Conservation (phyloP, 805 yeast species). For the Starmerella asiatica region DNA sequence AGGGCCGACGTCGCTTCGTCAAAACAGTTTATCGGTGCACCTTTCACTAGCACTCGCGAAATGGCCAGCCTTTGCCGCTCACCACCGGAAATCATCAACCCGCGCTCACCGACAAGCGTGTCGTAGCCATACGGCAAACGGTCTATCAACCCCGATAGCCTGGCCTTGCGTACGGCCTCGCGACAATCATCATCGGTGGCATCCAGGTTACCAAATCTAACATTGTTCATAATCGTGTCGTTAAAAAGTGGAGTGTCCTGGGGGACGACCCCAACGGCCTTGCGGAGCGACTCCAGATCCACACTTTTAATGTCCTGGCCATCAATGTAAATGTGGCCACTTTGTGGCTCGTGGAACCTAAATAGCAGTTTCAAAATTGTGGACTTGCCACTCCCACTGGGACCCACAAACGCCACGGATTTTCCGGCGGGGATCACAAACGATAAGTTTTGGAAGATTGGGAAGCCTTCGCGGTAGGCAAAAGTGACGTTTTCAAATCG, state of each 20-base stretch:
- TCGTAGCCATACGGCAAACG: constrained; percentile 73
- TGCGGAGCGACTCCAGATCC: constrained; percentile 60
- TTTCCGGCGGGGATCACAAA: constrained; percentile 83
- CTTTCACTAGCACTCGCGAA: constrained; percentile 74
- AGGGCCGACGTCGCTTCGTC: constrained; percentile 94
- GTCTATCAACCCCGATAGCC: constrained; percentile 45
- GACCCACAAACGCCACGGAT: constrained; percentile 90
- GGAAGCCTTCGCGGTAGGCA: constrained; percentile 81
- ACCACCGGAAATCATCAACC: constrained; percentile 99
- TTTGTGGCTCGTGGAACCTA: constrained; percentile 72
- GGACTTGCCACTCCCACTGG: constrained; percentile 92
- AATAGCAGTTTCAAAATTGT: constrained; percentile 73
- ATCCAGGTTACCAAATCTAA: constrained; percentile 66
- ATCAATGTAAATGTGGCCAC: constrained; percentile 70
- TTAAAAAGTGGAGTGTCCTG: constrained; percentile 95
- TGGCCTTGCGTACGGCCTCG: constrained; percentile 53
- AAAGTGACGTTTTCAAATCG: constrained; percentile 81
- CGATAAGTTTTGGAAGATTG: constrained; percentile 65
- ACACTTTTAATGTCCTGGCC: constrained; percentile 75
- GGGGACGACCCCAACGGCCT: constrained; percentile 80
- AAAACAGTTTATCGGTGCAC: constrained; percentile 80
- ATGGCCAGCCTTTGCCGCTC: constrained; percentile 93
- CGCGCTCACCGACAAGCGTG: constrained; percentile 86
- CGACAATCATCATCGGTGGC: constrained; percentile 63
- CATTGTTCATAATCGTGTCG: constrained; percentile 75